Conservation (phyloP, 2,329 filamentous ascomycete genomes). For the Ascochyta rabiei region DNA sequence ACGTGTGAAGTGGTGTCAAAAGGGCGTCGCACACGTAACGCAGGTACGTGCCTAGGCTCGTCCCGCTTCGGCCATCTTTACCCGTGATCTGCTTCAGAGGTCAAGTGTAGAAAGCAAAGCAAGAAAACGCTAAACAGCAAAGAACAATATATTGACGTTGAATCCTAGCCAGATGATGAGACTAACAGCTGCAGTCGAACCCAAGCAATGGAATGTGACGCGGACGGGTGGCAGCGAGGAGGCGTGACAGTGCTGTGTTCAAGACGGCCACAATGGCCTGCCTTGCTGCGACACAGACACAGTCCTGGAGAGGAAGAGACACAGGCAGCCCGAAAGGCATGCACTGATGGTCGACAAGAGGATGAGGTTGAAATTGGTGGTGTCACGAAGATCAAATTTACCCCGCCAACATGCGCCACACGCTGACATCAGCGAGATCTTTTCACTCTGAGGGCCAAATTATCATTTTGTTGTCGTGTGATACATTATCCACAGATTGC, state of each 20-base stretch:
- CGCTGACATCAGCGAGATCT: neutral
- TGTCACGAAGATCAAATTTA: neutral
- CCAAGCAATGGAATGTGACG: neutral
- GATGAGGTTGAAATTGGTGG: neutral
- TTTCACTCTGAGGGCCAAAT: neutral
- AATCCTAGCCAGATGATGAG: neutral
- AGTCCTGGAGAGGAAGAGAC: neutral
- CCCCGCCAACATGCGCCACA: neutral
- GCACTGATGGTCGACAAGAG: neutral
- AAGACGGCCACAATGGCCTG: neutral
- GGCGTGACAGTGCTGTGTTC: neutral
- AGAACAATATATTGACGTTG: neutral
- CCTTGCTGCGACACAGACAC: neutral
- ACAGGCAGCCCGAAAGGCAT: neutral
- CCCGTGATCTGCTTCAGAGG: neutral
- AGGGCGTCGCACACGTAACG: neutral
- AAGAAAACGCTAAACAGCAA: neutral
- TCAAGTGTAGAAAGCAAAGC: neutral
- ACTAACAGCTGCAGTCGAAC: neutral
- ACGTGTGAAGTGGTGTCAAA: conserved; percentile 2
- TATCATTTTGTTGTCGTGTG: neutral
- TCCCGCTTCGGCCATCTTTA: neutral
- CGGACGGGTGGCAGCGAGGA: neutral
- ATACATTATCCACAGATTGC: no score
- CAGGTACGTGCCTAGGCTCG: conserved; percentile 3